phyloP scores from a whole-genome alignment of 805 yeast species.

The Nakazawaea anatomiae region DNA sequence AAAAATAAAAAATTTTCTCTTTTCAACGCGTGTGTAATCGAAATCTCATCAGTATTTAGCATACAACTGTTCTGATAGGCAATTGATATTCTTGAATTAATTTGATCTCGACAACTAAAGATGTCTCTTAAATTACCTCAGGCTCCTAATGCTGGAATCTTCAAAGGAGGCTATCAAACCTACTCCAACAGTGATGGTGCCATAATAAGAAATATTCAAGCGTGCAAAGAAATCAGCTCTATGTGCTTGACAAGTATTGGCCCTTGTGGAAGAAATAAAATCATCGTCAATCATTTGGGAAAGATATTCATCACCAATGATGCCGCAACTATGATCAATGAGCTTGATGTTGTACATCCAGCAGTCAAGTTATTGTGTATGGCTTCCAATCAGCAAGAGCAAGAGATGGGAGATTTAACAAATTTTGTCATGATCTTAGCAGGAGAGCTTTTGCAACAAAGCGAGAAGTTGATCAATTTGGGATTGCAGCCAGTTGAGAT shows the following conservation, averaged over 20 bases:
- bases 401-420: conserved; percentile 96
- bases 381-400: conserved; percentile 96
- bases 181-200: conserved; percentile 92
- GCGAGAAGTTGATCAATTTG: conserved; percentile 76
- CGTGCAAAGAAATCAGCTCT: conserved; percentile 86
- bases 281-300: conserved; percentile 83
- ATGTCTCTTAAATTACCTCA: conserved; percentile 91
- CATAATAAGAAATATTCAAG: conserved; percentile 84
- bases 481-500: conserved; percentile 93
- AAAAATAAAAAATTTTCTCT: not conserved
- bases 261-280: conserved; percentile 95
- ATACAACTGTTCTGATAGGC: not conserved
- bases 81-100: not conserved
- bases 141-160: conserved; percentile 89
- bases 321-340: conserved; percentile 96
- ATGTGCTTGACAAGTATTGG: conserved; percentile 95
- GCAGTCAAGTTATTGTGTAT: conserved; percentile 92
- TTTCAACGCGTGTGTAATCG: conserved; percentile 4
- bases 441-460: conserved; percentile 82
- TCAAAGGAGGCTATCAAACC: conserved; percentile 91
- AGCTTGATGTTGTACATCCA: conserved; percentile 92
- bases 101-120: no score
- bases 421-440: conserved; percentile 88
- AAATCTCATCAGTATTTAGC: not conserved
- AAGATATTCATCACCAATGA: conserved; percentile 89